phyloP scores from a whole-genome alignment of 768 basidiomycete species.

The Suillus ampliporus region DNA sequence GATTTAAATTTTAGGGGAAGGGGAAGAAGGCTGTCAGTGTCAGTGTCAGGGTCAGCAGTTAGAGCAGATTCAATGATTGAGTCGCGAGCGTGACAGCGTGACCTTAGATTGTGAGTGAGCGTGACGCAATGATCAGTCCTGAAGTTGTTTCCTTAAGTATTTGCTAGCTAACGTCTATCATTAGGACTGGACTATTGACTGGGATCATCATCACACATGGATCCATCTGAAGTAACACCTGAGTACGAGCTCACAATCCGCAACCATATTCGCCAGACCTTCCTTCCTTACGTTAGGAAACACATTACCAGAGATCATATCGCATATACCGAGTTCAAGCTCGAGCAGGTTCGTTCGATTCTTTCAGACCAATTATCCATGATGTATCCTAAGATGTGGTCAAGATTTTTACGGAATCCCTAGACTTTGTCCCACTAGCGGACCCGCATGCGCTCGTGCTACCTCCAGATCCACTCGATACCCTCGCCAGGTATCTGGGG shows the following conservation, averaged over 20 bases:
- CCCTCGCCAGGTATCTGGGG: constrained; percentile 42
- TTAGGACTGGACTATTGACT: not conserved
- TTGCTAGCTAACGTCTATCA: constrained; percentile 4
- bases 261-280: constrained; percentile 57
- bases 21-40: not conserved
- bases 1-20: too few species aligned
- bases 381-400: not conserved
- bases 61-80: too few species aligned
- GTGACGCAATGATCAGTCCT: not conserved
- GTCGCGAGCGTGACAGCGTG: not conserved
- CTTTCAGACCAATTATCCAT: not conserved
- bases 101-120: not conserved
- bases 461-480: constrained; percentile 60
- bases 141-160: not conserved
- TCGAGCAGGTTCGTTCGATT: constrained; percentile 45
- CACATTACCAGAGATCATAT: constrained; percentile 64
- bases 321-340: constrained; percentile 54
- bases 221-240: constrained; percentile 6
- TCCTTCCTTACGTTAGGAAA: constrained; percentile 56
- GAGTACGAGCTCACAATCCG: constrained; percentile 32
- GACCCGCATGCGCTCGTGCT: constrained; percentile 58
- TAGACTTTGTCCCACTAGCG: constrained; percentile 49
- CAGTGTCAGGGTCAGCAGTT: too few species aligned
- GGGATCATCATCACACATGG: constrained; percentile 42
- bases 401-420: constrained; percentile 48